Evolutionary conservation across 345 rosid genomes (phyloP).

Genomic region (Abelmoschus esculentus): DNA sequence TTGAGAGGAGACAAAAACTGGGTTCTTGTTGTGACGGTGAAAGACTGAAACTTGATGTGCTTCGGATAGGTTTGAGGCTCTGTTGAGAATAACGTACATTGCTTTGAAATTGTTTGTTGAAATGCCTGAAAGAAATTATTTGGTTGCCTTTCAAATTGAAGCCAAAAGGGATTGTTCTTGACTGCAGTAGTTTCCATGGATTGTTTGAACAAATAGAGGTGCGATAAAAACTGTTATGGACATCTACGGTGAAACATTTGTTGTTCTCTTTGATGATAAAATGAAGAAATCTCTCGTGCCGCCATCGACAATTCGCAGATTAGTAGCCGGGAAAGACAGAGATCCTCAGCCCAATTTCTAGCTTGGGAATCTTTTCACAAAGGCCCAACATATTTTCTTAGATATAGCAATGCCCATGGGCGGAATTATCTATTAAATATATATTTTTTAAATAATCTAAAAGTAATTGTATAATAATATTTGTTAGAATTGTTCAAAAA

Average conservation of each 20-base stretch:
- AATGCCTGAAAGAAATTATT: slow-evolving; percentile 49
- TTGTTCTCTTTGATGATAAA: background rate
- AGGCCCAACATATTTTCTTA: background rate
- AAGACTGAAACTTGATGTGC: slow-evolving; percentile 14
- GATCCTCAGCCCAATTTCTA: background rate
- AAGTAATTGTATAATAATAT: no score
- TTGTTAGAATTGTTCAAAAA: no score
- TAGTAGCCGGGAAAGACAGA: background rate
- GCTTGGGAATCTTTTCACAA: background rate
- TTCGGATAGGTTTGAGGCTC: slow-evolving; percentile 17
- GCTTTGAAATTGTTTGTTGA: slow-evolving; percentile 45
- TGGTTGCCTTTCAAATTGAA: slow-evolving; percentile 4
- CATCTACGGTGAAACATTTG: slow-evolving; percentile 1
- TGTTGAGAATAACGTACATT: slow-evolving; percentile 12
- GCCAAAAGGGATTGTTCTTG: slow-evolving; percentile 27
- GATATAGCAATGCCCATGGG: background rate
- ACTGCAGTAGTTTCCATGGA: slow-evolving; percentile 60
- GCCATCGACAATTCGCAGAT: background rate
- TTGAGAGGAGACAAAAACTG: slow-evolving; percentile 26
- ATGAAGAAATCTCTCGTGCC: background rate
- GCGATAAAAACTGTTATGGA: background rate
- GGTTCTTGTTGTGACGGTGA: slow-evolving; percentile 16
- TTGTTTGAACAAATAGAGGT: background rate
- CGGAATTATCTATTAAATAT: no score
- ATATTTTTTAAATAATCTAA: no score